A percentile compares a stretch with the other conserved stretches of the same genome.
Conservation (phyloP, 306 rosid species). For the Glycine soja region DNA sequence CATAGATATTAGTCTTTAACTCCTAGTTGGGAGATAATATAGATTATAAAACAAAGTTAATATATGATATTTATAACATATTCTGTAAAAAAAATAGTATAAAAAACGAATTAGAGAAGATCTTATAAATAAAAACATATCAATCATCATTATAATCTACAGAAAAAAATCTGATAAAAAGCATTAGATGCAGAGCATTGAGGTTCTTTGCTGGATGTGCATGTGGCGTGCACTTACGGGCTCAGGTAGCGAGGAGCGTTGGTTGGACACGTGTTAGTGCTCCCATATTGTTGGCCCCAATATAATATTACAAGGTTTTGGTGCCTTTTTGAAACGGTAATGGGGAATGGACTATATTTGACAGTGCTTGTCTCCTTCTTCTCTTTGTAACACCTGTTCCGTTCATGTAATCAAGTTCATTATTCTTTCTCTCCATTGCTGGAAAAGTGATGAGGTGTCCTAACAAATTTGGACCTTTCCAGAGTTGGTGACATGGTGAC, state of each 20-base stretch:
- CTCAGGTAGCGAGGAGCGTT: not conserved
- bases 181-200: not conserved
- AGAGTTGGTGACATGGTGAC: not conserved
- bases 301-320: conserved; percentile 16
- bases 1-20: too few species aligned
- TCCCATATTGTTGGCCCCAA: conserved; percentile 37
- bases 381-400: conserved; percentile 37
- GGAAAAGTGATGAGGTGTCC: conserved; percentile 28
- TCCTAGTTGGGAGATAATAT: too few species aligned
- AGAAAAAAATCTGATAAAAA: not conserved
- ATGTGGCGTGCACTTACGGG: conserved; percentile 46
- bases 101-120: not conserved
- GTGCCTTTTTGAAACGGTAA: conserved; percentile 42
- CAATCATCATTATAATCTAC: not conserved
- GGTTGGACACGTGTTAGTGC: conserved; percentile 40
- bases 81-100: not conserved
- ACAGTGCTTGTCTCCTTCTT: conserved; percentile 36
- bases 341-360: conserved; percentile 29
- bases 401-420: not conserved
- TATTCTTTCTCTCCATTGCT: conserved; percentile 4
- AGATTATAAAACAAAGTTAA: too few species aligned
- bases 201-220: not conserved
- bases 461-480: conserved; percentile 20
- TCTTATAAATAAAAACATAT: not conserved
- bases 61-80: too few species aligned